Evolutionary conservation across 306 rosid genomes (phyloP), one percentile per base, ranked within the genome.

Genomic region (cucumber (Cucumis sativus)): DNA sequence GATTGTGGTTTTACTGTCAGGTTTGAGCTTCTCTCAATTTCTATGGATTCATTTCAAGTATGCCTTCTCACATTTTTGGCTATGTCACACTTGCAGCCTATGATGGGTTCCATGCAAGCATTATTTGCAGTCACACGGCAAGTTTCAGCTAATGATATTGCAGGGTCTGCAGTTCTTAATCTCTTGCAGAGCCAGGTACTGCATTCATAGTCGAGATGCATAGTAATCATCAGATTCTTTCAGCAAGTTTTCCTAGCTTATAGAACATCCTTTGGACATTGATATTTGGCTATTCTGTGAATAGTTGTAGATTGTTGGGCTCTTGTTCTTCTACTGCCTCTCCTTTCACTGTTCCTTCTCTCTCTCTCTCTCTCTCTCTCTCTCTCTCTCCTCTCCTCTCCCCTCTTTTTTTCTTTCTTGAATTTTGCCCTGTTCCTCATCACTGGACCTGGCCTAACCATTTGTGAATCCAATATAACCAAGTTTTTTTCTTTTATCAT

Each of bases 1-100:
- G 98, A 79, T 86, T 94, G 89, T 94, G 98, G 98, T 92, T 92
- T 86, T 94, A 92, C 82, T 94, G 98, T 83, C 98, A 93, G 92
- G 98, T 91, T 40, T 77, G 75, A 85, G 74, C 79, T 79, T 79
- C 75, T 81, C 72, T 70, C 30, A 71, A 76, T 80, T 17, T 35
- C 77, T 72, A 74, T 40, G 59, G 8, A 78, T 74, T 20, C 73
- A 39, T 73, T 81, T 78, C 61, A 78, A 52, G 43, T n/a, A 71
- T 47, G 59, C 59, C 59, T 23, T 47, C 76, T 49, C 40, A 14
- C 37, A 21, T 14, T 47, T 49, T 84, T 73, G 81, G 84, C 37
- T 79, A 72, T 35, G 25, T 4, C 47, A 74, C 81, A 75, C 54
- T 78, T 85, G 80, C 88, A 94, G 97, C 96, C 98, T 74, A 92